Evolutionary conservation across 495 filamentous ascomycete species (phyloP), one percentile per base, ranked within the genome.

Genomic region (Letharia columbiana): DNA sequence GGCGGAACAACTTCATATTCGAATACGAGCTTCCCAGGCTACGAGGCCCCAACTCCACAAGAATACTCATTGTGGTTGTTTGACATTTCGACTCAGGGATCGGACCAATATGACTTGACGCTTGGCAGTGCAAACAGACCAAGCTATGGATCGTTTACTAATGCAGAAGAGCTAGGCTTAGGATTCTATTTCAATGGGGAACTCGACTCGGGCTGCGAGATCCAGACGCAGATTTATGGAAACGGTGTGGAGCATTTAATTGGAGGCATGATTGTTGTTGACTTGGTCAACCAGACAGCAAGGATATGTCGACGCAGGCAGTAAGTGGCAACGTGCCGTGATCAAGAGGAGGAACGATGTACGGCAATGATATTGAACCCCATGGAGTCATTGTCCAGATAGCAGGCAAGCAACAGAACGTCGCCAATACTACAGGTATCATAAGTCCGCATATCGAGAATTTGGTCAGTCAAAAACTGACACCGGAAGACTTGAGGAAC

Each of bases 121-220:
- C 49, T 12, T 13, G 12, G 28, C 12, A 15, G 9, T 11, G 3
- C 49, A 13, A 31, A 54, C 15, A 31, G 49, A 54, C 49, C 49
- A 6, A 54, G 49, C 49, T 31, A 6, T 54, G 28, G 49, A 28
- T 11, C 49, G 12, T 11, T 15, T 17, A 15, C 49, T 0, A 15
- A 54, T 1, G 49, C 23, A 9, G 23, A 12, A 31, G 49, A 54
- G 11, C 23, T 12, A 54, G 49, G 74, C 8, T 68, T 79, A 2
- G 75, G 63, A 15, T 79, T 81, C 66, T 81, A 73, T 56, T 69
- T 82, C 50, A 79, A 79, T 66, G 79, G 78, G 1, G 67, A 72
- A 60, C 67, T 79, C 47, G 75, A 81, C 63, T 68, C 68, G 37
- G 76, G 76, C 9, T 75, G 71, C 17, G 66, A 67, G 3, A 18